Evolutionary conservation across 805 yeast genomes (phyloP).

Genomic region (Ascoidea tarda): DNA sequence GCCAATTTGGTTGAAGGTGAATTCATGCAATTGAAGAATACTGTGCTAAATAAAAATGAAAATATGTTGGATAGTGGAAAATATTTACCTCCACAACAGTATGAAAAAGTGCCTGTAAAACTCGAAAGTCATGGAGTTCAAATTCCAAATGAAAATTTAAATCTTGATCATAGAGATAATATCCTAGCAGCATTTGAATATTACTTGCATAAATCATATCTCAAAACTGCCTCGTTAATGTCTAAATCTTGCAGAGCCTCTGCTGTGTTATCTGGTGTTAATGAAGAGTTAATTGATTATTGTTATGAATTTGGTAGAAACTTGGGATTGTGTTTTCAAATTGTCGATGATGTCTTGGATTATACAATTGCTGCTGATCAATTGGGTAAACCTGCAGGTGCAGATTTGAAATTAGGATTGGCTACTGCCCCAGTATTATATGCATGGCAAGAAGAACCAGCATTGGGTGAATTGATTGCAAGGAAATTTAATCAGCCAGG

Average conservation of each 20-base stretch:
- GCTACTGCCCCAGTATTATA: constrained; percentile 94
- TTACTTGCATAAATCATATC: constrained; percentile 86
- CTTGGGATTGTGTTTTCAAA: constrained; percentile 88
- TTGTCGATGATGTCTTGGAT: constrained; percentile 93
- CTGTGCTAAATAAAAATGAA: constrained; percentile 46
- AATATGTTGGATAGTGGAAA: constrained; percentile 28
- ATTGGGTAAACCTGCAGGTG: constrained; percentile 92
- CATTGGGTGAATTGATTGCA: constrained; percentile 68
- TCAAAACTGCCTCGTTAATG: constrained; percentile 89
- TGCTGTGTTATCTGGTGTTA: constrained; percentile 82
- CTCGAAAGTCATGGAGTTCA: constrained; percentile 43
- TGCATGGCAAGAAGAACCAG: constrained; percentile 87
- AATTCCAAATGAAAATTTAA: constrained; percentile 5
- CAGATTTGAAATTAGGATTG: constrained; percentile 83
- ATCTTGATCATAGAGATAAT: constrained; percentile 42
- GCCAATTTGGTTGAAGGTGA: constrained; percentile 98
- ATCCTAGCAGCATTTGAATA: constrained; percentile 91
- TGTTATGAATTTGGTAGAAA: constrained; percentile 89
- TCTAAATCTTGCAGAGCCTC: constrained; percentile 89
- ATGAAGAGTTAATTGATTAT: constrained; percentile 60
- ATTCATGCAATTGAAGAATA: constrained; percentile 95
- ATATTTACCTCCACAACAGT: constrained; percentile 30
- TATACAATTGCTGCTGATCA: constrained; percentile 78
- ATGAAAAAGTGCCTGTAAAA: constrained; percentile 48
- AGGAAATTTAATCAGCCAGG: constrained; percentile 73